These are phyloP conservation scores for Colletotrichum tabaci DNA, from an alignment of 2,329 filamentous ascomycete genomes.

Conservation along the genomic window DNA sequence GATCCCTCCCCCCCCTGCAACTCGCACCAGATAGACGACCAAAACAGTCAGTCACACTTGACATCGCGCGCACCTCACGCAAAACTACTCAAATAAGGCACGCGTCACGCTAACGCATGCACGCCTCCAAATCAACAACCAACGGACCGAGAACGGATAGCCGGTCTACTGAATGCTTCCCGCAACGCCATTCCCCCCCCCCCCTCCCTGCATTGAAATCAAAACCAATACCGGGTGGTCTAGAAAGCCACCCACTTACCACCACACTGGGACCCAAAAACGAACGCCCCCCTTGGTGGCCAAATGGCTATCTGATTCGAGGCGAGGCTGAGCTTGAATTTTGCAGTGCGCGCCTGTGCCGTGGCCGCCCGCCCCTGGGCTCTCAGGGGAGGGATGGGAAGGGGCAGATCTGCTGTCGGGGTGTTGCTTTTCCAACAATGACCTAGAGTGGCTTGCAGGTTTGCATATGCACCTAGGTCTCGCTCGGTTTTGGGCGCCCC, in stretches of 20 bases:
- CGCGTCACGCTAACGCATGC: background rate
- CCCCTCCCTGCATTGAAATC: background rate
- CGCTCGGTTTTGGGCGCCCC: background rate
- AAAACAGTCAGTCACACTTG: background rate
- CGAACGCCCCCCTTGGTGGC: background rate
- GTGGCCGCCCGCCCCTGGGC: too few relatives aligned
- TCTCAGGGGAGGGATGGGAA: too few relatives aligned
- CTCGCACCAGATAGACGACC: background rate
- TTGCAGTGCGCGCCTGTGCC: too few relatives aligned
- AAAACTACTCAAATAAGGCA: background rate
- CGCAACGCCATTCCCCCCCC: background rate
- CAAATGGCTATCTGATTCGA: background rate
- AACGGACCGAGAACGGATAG: background rate
- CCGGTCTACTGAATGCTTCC: background rate
- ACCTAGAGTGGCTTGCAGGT: background rate
- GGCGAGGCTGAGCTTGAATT: background rate
- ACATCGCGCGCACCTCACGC: background rate
- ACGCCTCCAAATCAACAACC: background rate
- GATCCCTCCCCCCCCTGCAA: background rate
- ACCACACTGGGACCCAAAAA: background rate
- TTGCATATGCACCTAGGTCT: slow-evolving; percentile 2
- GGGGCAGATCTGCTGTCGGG: background rate
- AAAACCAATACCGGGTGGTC: background rate
- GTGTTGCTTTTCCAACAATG: background rate
- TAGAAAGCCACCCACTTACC: background rate